A percentile compares a stretch with the other conserved stretches of the same genome.
Conservation (phyloP, 257 asterid species). For the Paraleonurus japonicus region DNA sequence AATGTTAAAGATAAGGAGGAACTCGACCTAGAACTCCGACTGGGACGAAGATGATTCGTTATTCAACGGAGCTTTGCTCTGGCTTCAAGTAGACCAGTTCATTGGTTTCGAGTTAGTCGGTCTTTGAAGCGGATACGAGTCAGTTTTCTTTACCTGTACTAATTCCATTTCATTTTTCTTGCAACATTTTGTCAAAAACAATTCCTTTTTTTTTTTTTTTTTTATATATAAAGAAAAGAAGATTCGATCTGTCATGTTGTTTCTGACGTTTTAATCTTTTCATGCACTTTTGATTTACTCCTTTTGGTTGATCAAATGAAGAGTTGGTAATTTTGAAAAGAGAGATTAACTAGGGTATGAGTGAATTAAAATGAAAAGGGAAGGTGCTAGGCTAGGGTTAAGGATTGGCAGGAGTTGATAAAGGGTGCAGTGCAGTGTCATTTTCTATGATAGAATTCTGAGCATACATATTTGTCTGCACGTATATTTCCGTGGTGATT, state of each 20-base stretch:
- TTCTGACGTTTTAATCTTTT: background rate
- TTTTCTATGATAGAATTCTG: constrained; percentile 55
- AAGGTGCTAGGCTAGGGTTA: constrained; percentile 37
- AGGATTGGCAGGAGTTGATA: constrained; percentile 32
- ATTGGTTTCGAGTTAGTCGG: too few relatives aligned
- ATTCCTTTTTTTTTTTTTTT: too few relatives aligned
- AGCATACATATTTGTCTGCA: constrained; percentile 23
- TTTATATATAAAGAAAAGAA: background rate
- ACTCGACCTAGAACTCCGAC: constrained; percentile 64
- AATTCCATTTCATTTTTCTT: background rate
- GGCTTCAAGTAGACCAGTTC: too few relatives aligned
- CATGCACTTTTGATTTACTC: constrained; percentile 11
- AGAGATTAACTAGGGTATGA: constrained; percentile 14
- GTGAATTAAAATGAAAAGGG: background rate
- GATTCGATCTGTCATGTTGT: background rate
- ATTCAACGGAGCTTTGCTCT: too few relatives aligned
- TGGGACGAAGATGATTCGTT: constrained; percentile 39
- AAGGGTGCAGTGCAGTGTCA: constrained; percentile 66
- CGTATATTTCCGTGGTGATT: constrained; percentile 47
- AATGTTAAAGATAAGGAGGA: constrained; percentile 42
- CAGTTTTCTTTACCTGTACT: background rate
- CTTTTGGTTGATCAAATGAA: background rate
- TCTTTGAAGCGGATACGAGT: too few relatives aligned
- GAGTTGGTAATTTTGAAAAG: background rate
- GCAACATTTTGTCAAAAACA: too few relatives aligned